Percentiles rank a stretch among this genome's conserved stretches.
Evolutionary conservation across 148 eudicot genomes (phyloP).

Genomic region (Chenopodium berlandieri): DNA sequence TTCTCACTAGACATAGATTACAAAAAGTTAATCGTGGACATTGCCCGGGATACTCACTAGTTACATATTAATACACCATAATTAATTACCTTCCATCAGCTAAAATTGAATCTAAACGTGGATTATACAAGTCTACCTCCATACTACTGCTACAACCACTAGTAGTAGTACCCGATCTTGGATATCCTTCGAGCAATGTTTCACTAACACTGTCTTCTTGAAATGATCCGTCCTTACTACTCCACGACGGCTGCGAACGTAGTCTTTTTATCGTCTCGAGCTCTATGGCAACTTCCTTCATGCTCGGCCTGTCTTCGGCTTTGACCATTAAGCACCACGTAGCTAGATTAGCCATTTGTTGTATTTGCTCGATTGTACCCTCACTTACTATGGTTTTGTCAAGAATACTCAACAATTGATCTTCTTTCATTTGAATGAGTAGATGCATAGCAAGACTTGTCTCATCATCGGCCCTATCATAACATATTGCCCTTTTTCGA

Average conservation of each 20-base stretch:
- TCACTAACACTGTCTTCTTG: neutral
- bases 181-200: neutral
- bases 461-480: constrained; percentile 20
- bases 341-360: constrained; percentile 26
- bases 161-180: neutral
- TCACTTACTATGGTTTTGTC: constrained; percentile 9
- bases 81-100: neutral
- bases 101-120: neutral
- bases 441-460: constrained; percentile 22
- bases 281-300: constrained; percentile 28
- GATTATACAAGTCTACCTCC: neutral
- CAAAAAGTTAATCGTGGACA: no score
- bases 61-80: neutral
- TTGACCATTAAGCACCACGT: constrained; percentile 16
- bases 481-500: constrained; percentile 9
- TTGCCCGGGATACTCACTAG: no score
- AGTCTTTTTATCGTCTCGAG: neutral
- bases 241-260: neutral
- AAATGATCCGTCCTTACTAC: neutral
- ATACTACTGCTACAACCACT: neutral
- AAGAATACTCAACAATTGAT: constrained; percentile 3
- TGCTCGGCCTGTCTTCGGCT: constrained; percentile 27
- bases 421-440: constrained; percentile 20
- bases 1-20: no score
- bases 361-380: constrained; percentile 7